phyloP scores from a whole-genome alignment of 352 stramenopile genomes.

The Globisporangium lucens region DNA sequence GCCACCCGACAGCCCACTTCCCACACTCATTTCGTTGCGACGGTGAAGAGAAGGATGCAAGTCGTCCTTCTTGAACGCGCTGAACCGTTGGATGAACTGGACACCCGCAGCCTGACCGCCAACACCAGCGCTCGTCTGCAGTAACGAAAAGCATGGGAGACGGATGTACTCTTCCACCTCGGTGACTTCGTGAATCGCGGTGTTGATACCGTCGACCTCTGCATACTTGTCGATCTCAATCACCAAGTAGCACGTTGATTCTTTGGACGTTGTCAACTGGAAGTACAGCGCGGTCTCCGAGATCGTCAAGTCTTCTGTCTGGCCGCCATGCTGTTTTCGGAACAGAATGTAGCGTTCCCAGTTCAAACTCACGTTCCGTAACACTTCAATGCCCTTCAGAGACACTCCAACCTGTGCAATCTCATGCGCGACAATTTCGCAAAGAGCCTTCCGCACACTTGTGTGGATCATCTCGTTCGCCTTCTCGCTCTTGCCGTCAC shows the following conservation, averaged over 20 bases:
- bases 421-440: conserved; percentile 83
- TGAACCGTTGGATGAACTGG: conserved; percentile 84
- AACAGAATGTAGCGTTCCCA: conserved; percentile 87
- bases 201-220: conserved; percentile 60
- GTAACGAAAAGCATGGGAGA: conserved; percentile 76
- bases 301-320: conserved; percentile 79
- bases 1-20: conserved; percentile 10
- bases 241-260: conserved; percentile 81
- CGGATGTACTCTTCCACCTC: conserved; percentile 68
- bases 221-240: conserved; percentile 86
- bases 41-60: conserved; percentile 57
- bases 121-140: conserved; percentile 64
- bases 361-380: conserved; percentile 75
- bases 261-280: conserved; percentile 78
- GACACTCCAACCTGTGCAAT: conserved; percentile 71
- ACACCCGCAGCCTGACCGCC: conserved; percentile 62
- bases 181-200: conserved; percentile 43
- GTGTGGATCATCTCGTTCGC: conserved; percentile 67
- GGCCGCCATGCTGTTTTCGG: conserved; percentile 72
- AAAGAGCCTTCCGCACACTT: conserved; percentile 68
- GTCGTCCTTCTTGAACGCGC: conserved; percentile 75
- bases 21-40: conserved; percentile 37
- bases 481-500: conserved; percentile 70
- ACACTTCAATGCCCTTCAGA: conserved; percentile 78
- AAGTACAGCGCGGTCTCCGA: conserved; percentile 82